Conservation (phyloP, 805 yeast species). For the Tetrapisispora nanseiensis region DNA sequence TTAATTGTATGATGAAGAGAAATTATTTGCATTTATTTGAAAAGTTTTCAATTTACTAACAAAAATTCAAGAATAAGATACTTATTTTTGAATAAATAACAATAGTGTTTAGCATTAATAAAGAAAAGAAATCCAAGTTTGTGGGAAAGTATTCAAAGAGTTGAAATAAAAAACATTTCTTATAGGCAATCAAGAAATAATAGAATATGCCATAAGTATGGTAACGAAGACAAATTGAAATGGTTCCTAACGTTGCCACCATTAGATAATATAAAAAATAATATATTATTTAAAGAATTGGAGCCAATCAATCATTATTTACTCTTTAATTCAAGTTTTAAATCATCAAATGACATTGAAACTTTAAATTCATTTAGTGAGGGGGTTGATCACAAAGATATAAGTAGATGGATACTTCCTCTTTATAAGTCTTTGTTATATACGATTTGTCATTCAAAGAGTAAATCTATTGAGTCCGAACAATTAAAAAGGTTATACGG, state of each 20-base stretch:
- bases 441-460: neutral
- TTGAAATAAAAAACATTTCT: neutral
- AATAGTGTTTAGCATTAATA: constrained; percentile 19
- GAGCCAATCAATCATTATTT: constrained; percentile 5
- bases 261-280: neutral
- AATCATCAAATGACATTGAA: constrained; percentile 2
- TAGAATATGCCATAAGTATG: neutral
- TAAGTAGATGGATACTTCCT: constrained; percentile 12
- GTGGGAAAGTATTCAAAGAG: constrained; percentile 5
- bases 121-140: constrained; percentile 14
- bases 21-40: neutral
- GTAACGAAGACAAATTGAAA: neutral
- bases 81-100: neutral
- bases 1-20: neutral
- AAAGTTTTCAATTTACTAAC: neutral
- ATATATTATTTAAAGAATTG: constrained; percentile 3
- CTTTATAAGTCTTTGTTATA: constrained; percentile 9
- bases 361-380: constrained; percentile 9
- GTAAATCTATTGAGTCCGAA: constrained; percentile 1
- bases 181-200: neutral
- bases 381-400: constrained; percentile 9
- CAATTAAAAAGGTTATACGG: constrained; percentile 4
- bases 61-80: neutral
- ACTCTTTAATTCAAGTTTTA: neutral
- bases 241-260: neutral